These are phyloP conservation scores for Ogataea glucozyma DNA, from an alignment of 805 yeast genomes.

Conservation along the genomic window DNA sequence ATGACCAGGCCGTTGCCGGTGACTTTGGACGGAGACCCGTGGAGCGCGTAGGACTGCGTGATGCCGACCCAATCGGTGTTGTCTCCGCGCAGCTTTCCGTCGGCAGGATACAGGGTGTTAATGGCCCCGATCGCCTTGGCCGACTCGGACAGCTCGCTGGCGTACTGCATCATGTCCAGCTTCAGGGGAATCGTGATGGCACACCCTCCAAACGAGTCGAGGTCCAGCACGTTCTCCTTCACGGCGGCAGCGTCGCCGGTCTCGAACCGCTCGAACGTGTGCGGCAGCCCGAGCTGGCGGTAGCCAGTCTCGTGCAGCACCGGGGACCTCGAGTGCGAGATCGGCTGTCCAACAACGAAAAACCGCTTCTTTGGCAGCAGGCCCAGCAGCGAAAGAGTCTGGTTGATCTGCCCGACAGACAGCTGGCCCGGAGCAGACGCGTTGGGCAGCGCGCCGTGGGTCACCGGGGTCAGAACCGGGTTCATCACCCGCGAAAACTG, in stretches of 20 bases:
- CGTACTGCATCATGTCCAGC: conserved; percentile 68
- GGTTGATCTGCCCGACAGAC: conserved; percentile 63
- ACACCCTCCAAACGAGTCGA: conserved; percentile 79
- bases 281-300: conserved; percentile 73
- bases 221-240: conserved; percentile 47
- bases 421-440: conserved; percentile 84
- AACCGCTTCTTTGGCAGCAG: conserved; percentile 58
- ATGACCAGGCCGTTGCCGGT: conserved; percentile 68
- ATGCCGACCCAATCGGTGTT: conserved; percentile 98
- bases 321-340: conserved; percentile 88
- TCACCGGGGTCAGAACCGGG: conserved; percentile 77
- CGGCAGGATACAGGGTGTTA: conserved; percentile 72
- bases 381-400: conserved; percentile 59
- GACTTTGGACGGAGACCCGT: conserved; percentile 55
- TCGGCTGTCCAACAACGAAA: conserved; percentile 79
- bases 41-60: conserved; percentile 58
- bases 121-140: conserved; percentile 90
- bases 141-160: conserved; percentile 67
- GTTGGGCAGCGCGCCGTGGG: conserved; percentile 64
- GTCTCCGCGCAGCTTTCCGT: conserved; percentile 63
- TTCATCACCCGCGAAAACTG: conserved; percentile 79
- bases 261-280: conserved; percentile 66
- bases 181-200: conserved; percentile 95
- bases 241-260: conserved; percentile 63
- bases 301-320: conserved; percentile 80